phyloP scores from a whole-genome alignment of 2,329 filamentous ascomycete genomes.

The Aaosphaeria pasadenensis region DNA sequence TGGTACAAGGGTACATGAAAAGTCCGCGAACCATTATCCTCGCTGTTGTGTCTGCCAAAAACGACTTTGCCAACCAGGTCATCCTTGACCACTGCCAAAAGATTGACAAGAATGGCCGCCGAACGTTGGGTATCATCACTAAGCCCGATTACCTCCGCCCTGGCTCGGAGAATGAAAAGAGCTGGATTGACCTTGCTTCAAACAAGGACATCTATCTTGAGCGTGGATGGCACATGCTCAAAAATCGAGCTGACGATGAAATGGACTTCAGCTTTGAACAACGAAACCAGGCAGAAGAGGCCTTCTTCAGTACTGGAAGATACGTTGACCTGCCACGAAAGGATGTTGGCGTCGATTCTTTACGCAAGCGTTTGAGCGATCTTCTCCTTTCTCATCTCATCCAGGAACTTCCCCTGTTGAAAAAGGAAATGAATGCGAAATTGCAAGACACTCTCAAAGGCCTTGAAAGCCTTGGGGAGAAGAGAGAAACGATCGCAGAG shows the following conservation, averaged over 20 bases:
- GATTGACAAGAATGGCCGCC: not conserved
- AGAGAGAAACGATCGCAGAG: not conserved
- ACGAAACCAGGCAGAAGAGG: constrained; percentile 2
- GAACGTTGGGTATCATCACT: not conserved
- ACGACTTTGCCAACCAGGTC: not conserved
- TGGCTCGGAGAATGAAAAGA: constrained; percentile 39
- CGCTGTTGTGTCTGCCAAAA: not conserved
- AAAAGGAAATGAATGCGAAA: not conserved
- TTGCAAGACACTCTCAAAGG: not conserved
- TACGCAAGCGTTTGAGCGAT: not conserved
- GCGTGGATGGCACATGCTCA: constrained; percentile 55
- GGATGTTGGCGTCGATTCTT: not conserved
- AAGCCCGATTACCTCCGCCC: constrained; percentile 16
- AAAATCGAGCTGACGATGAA: constrained; percentile 44
- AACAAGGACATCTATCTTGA: constrained; percentile 41
- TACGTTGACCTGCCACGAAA: not conserved
- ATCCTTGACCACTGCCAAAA: not conserved
- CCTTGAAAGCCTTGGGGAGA: not conserved
- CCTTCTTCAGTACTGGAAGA: not conserved
- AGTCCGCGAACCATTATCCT: not conserved
- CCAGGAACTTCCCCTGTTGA: not conserved
- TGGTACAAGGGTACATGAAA: not conserved
- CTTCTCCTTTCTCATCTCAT: not conserved
- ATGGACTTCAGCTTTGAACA: constrained; percentile 21
- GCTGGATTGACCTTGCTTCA: constrained; percentile 39